Conservation (phyloP, 2,329 filamentous ascomycete species). For the Dactylellina haptotyla region DNA sequence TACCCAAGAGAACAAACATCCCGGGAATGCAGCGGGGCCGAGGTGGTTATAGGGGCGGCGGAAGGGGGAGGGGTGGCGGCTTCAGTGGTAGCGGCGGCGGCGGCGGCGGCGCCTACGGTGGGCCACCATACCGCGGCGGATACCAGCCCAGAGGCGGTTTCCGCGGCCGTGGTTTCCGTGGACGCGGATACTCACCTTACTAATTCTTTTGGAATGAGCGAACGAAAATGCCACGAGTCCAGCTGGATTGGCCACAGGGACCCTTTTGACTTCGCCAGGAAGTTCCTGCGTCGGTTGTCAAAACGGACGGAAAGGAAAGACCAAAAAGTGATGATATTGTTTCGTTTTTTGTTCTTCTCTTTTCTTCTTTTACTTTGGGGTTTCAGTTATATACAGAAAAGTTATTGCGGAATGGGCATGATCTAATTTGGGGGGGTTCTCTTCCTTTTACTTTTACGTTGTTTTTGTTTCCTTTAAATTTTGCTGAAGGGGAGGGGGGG, state of each 20-base stretch:
- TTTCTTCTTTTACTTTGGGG: conserved; percentile 18
- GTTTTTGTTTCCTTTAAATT: not conserved
- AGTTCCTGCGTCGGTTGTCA: not conserved
- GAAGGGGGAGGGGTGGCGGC: conserved; percentile 67
- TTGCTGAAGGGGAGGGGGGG: not conserved
- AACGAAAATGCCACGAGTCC: conserved; percentile 4
- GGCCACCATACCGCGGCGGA: conserved; percentile 49
- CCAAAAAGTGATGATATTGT: conserved; percentile 1
- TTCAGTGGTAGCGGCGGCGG: conserved; percentile 65
- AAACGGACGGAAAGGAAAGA: not conserved
- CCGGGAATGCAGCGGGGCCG: conserved; percentile 90
- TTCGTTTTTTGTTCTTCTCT: too few species aligned
- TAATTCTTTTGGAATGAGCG: conserved; percentile 61
- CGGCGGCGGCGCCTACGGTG: conserved; percentile 65
- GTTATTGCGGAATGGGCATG: conserved; percentile 20
- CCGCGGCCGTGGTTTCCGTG: conserved; percentile 69
- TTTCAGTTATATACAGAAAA: conserved; percentile 42
- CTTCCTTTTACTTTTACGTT: conserved; percentile 37
- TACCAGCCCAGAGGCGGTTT: conserved; percentile 59
- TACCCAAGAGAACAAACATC: conserved; percentile 94
- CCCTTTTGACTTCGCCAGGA: not conserved
- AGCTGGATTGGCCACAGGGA: conserved; percentile 22
- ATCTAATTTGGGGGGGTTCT: conserved; percentile 35
- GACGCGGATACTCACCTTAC: conserved; percentile 73
- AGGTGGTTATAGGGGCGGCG: conserved; percentile 65